Evolutionary conservation across 768 basidiomycete genomes (phyloP), one percentile per base, ranked within the genome.

Genomic region (Auricularia sp.): DNA sequence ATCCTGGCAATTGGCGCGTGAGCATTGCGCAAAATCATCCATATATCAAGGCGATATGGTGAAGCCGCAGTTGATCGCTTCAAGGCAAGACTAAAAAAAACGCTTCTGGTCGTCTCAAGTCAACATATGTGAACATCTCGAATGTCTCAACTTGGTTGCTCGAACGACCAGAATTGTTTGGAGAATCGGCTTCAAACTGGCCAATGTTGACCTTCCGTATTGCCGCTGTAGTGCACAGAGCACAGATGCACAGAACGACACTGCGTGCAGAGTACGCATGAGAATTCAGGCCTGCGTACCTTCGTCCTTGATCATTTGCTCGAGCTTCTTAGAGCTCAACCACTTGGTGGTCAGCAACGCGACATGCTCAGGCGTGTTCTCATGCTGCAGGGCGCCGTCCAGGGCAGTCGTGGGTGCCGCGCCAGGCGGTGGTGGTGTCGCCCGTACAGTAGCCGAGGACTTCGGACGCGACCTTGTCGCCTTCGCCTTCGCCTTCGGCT

Each of bases 271-370:
- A 29, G 29, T 29, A 29, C 29, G 29, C 29, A 42, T 7, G 13
- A 14, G 13, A 42, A 42, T 14, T 7, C 7, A 42, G 54, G 65
- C 11, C 65, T 14, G 61, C 69, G 54, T 61, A 89, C 91, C 90
- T 78, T 90, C 81, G 33, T 80, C 83, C 72, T 79, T 80, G 14
- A 85, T 89, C 68, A 92, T 76, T 68, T 89, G 85, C 3, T 83
- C 80, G 29, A 93, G 75, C 73, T 90, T 88, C 11, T 75, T 76
- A 4, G 89, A 79, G 65, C 81, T 85, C 75, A 92, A 77, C 91
- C 91, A 93, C 71, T 88, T 92, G 61, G 83, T 91, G 1, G 89
- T 85, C 35, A 93, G 81, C 67, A 90, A 72, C 65, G 85, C 77
- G 0, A 87, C 85, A 71, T 90, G 89, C 45, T 83, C 83, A 11